Base-by-base conservation (phyloP, 345 rosid genomes). In the Murraya paniculata region DNA sequence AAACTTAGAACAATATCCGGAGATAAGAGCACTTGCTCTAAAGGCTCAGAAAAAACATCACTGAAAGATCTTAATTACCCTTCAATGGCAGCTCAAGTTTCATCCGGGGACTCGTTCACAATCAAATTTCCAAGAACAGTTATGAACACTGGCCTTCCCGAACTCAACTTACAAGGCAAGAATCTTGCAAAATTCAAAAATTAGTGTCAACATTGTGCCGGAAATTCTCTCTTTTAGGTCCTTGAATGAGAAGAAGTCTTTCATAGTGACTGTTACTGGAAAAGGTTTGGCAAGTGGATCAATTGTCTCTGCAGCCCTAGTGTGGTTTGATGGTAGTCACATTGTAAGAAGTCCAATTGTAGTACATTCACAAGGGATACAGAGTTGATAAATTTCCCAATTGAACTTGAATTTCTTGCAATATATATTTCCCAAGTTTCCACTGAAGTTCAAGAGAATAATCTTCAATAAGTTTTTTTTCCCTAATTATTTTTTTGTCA, bases 1-100 rank as follows among this genome's bases (percentile, higher is more conserved):
- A 22, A 14, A 19, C n/a, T 88, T 7, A 78, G 74, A 59, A 10
- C 2, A 13, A 68, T 86, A 16, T 62, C 88, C 1, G 90, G 87
- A 61, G 78, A 82, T 6, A 85, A 71, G 68, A 71, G 28, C 78
- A 68, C 76, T 38, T 92, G 90, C 33, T 72, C 81, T 5, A n/a
- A 72, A 30, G 75, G 71, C 53, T 66, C 80, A 1, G 25, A 79
- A 1, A 75, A 75, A 41, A 57, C 50, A 7, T 68, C 85, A 7
- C 72, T 81, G 0, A 70, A 66, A 41, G 88, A 86, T 85, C 77
- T 93, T 22, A 90, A 88, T 68, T 89, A 91, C 78, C 94, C 95
- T 21, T 79, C 91, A 9, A 62, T 89, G 71, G 55, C 86, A 36
- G 82, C 84, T 61, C 18, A 21, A 64, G 81, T 85, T 38, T 6